Percentiles rank a stretch among this genome's conserved stretches.
phyloP scores from a whole-genome alignment of 2,329 filamentous ascomycete genomes.

The Xylaria sp. region DNA sequence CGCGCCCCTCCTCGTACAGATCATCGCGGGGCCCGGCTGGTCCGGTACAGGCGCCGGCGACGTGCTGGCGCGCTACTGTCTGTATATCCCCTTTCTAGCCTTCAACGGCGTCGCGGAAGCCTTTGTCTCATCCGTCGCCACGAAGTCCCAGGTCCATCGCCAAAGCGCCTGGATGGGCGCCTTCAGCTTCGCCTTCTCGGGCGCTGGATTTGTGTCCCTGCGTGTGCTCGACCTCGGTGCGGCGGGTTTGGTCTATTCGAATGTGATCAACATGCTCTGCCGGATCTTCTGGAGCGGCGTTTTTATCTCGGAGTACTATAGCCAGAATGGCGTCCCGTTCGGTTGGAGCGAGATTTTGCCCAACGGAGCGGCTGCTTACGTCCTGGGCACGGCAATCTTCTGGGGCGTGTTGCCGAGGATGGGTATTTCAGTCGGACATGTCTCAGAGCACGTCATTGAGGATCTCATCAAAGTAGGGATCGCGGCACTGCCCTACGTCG shows the following conservation, averaged over 20 bases:
- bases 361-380: slow-evolving; percentile 38
- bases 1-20: slow-evolving; percentile 64
- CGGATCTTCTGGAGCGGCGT: slow-evolving; percentile 73
- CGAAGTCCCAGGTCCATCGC: slow-evolving; percentile 63
- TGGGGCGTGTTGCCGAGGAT: slow-evolving; percentile 32
- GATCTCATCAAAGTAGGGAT: slow-evolving; percentile 45
- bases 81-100: slow-evolving; percentile 88
- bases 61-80: slow-evolving; percentile 76
- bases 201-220: slow-evolving; percentile 70
- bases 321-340: slow-evolving; percentile 39
- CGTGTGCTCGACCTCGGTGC: slow-evolving; percentile 66
- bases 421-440: slow-evolving; percentile 26
- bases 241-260: slow-evolving; percentile 75
- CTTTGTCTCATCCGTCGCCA: slow-evolving; percentile 84
- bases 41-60: slow-evolving; percentile 63
- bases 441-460: slow-evolving; percentile 33
- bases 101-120: slow-evolving; percentile 89
- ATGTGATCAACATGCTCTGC: slow-evolving; percentile 82
- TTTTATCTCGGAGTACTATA: slow-evolving; percentile 67
- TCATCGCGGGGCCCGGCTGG: slow-evolving; percentile 78
- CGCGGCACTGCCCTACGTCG: slow-evolving; percentile 47
- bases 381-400: slow-evolving; percentile 40
- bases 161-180: slow-evolving; percentile 81
- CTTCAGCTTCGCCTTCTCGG: slow-evolving; percentile 73
- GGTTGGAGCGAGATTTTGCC: slow-evolving; percentile 41